Evolutionary conservation across 441 rosid species (phyloP).

Genomic region (Populus hybrid): DNA sequence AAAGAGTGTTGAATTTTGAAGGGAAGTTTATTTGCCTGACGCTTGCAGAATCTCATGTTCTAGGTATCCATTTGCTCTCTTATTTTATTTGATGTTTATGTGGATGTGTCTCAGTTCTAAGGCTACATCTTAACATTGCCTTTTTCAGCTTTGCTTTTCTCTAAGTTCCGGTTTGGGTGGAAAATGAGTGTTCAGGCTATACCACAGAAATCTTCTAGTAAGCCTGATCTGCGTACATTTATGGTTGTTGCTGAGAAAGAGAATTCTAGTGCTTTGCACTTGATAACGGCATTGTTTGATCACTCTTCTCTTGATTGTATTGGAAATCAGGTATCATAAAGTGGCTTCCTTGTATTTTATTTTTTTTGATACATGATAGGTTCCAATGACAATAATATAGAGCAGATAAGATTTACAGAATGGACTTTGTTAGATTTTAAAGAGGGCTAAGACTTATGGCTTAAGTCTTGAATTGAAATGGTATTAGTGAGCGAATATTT

Average conservation of each 20-base stretch:
- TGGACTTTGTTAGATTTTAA: not conserved
- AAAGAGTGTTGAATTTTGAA: conserved; percentile 61
- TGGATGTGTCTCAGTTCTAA: not conserved
- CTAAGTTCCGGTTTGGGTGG: conserved; percentile 89
- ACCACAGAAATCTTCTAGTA: conserved; percentile 44
- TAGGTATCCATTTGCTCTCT: conserved; percentile 44
- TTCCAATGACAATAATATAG: not conserved
- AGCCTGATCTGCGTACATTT: conserved; percentile 57
- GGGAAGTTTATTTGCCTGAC: conserved; percentile 87
- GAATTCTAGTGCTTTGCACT: conserved; percentile 36
- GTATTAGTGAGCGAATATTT: not conserved
- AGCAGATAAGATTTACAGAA: not conserved
- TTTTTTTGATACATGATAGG: not conserved
- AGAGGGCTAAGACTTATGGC: not conserved
- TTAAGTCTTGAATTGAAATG: not conserved
- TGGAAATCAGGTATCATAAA: conserved; percentile 54
- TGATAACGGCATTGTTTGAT: conserved; percentile 41
- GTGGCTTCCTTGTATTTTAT: not conserved
- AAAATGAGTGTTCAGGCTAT: conserved; percentile 52
- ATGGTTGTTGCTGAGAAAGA: conserved; percentile 79
- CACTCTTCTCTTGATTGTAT: conserved; percentile 38
- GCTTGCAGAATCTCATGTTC: conserved; percentile 82
- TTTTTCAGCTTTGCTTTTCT: conserved; percentile 69
- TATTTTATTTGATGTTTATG: not conserved
- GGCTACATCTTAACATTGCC: not conserved